Conservation (phyloP, 1,139 yeast species). For the Geotrichum bryndzae region DNA sequence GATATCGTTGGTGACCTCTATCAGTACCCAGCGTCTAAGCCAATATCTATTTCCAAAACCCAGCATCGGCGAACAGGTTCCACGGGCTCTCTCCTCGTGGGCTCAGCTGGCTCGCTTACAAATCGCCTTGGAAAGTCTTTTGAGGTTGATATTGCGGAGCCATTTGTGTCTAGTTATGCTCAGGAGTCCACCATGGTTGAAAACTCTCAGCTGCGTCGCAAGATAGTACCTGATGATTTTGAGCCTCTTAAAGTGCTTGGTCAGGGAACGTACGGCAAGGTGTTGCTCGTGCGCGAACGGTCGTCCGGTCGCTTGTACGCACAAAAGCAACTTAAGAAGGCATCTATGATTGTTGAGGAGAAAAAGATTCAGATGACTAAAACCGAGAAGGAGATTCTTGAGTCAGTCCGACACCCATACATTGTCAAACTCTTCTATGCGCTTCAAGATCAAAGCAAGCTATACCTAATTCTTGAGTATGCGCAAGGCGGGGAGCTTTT, state of each 20-base stretch:
- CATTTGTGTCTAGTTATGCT: constrained; percentile 32
- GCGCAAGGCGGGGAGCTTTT: constrained; percentile 92
- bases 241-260: constrained; percentile 75
- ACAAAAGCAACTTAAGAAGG: constrained; percentile 81
- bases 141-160: constrained; percentile 42
- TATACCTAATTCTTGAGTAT: constrained; percentile 75
- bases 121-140: constrained; percentile 38
- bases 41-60: constrained; percentile 12
- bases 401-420: constrained; percentile 71
- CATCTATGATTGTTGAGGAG: constrained; percentile 51
- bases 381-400: constrained; percentile 64
- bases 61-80: constrained; percentile 12
- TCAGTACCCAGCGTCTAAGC: constrained; percentile 11
- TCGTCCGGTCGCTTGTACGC: constrained; percentile 69
- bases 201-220: constrained; percentile 20
- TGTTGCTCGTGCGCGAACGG: constrained; percentile 62
- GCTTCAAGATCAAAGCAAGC: constrained; percentile 74
- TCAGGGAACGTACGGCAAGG: constrained; percentile 90
- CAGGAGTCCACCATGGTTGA: constrained; percentile 44
- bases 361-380: constrained; percentile 55
- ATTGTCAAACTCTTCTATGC: constrained; percentile 86
- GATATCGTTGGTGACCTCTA: constrained; percentile 18
- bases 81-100: constrained; percentile 7
- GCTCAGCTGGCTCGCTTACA: neutral
- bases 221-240: constrained; percentile 51